Conservation (phyloP, 129 eudicot genomes). For the Chrysanthemum seticuspe region DNA sequence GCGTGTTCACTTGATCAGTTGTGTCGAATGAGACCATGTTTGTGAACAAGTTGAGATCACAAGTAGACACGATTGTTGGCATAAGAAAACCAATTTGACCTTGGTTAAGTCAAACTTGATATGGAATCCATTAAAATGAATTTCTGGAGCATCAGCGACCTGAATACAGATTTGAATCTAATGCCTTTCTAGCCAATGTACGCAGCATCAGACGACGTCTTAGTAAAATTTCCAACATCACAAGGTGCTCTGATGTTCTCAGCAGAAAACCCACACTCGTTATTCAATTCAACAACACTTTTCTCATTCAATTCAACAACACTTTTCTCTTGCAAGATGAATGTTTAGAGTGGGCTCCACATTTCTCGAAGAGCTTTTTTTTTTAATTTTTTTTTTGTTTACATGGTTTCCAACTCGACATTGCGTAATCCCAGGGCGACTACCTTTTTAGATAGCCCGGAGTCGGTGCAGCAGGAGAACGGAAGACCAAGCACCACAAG, state of each 20-base stretch:
- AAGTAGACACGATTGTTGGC: constrained; percentile 52
- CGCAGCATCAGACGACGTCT: constrained; percentile 69
- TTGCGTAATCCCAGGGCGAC: too few species aligned
- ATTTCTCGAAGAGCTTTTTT: too few species aligned
- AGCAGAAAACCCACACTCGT: too few species aligned
- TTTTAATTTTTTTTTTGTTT: too few species aligned
- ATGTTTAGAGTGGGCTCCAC: too few species aligned
- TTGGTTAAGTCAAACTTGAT: constrained; percentile 82
- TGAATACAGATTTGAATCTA: constrained; percentile 96
- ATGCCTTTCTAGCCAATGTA: constrained; percentile 98
- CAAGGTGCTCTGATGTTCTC: constrained; percentile 73
- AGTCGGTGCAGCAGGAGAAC: too few species aligned
- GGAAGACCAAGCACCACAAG: too few species aligned
- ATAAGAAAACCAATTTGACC: constrained; percentile 66
- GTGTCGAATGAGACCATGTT: constrained; percentile 41
- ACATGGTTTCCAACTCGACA: too few species aligned
- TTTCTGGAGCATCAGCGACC: constrained; percentile 96
- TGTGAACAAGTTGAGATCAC: constrained; percentile 50
- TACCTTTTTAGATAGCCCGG: too few species aligned
- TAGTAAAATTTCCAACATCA: constrained; percentile 94
- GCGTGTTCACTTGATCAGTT: constrained; percentile 31
- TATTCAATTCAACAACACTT: too few species aligned
- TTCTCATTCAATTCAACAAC: too few species aligned
- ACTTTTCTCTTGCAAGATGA: too few species aligned
- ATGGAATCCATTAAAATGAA: constrained; percentile 94